Evolutionary conservation across 306 rosid species (phyloP).

Genomic region (Sophora flavescens): DNA sequence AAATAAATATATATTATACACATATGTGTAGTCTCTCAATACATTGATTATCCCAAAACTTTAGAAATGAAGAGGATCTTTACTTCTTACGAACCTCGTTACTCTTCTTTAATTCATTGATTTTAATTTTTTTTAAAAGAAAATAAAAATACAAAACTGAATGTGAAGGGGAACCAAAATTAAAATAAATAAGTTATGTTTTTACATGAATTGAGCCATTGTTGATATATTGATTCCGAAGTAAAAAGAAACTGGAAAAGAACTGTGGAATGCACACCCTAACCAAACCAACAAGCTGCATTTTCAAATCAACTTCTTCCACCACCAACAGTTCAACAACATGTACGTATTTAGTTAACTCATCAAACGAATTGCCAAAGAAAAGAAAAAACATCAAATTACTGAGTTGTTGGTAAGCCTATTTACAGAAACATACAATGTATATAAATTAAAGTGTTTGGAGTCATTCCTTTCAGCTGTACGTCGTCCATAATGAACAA

Average conservation of each 20-base stretch:
- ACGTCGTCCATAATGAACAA: no score
- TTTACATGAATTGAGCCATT: neutral
- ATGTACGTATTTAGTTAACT: neutral
- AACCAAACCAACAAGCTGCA: neutral
- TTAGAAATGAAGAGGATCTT: no score
- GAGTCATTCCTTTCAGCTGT: conserved; percentile 20
- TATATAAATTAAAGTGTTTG: conserved; percentile 11
- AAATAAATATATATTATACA: no score
- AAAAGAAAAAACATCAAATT: neutral
- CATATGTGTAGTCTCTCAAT: no score
- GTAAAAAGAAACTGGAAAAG: neutral
- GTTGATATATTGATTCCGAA: neutral
- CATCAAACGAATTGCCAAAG: neutral
- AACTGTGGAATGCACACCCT: neutral
- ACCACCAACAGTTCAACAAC: conserved; percentile 12
- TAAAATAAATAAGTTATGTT: neutral
- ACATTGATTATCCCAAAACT: no score
- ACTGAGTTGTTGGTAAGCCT: neutral
- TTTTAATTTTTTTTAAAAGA: neutral
- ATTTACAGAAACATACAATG: no score
- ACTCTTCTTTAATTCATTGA: neutral
- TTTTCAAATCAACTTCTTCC: conserved; percentile 4
- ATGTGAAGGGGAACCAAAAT: neutral
- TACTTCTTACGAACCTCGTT: neutral
- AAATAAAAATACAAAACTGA: neutral